A percentile compares a stretch with the other conserved stretches of the same genome.
Evolutionary conservation across 192 early-diverging fungal species (phyloP).

Genomic region (Allomyces arbusculus): DNA sequence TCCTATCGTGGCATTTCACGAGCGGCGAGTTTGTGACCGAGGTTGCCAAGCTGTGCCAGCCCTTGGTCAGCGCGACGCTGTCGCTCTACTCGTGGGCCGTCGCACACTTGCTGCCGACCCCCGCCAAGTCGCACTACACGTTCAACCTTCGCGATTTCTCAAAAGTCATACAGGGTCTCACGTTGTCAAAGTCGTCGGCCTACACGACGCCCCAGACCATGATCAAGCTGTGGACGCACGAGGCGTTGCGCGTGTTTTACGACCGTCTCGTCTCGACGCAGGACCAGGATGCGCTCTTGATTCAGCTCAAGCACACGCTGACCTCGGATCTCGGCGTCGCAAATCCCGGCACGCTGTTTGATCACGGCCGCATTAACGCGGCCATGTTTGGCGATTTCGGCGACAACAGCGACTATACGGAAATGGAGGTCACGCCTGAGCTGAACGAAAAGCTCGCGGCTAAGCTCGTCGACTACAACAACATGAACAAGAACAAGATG

Average conservation of each 20-base stretch:
- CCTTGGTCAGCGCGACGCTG: constrained; percentile 76
- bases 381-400: constrained; percentile 48
- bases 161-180: constrained; percentile 93
- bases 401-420: constrained; percentile 85
- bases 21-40: constrained; percentile 70
- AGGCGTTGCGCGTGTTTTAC: constrained; percentile 91
- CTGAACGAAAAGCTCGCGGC: constrained; percentile 75
- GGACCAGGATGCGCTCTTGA: constrained; percentile 82
- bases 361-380: constrained; percentile 40
- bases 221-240: constrained; percentile 93
- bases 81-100: constrained; percentile 81
- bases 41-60: constrained; percentile 36
- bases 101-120: constrained; percentile 82
- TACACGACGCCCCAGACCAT: constrained; percentile 54
- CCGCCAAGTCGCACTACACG: constrained; percentile 96
- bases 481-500: constrained; percentile 97
- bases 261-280: constrained; percentile 78
- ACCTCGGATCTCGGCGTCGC: constrained; percentile 69
- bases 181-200: constrained; percentile 71
- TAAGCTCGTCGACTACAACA: constrained; percentile 87
- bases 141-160: constrained; percentile 98
- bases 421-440: constrained; percentile 69
- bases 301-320: constrained; percentile 59
- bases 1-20: constrained; percentile 77
- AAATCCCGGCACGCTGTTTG: constrained; percentile 44